Evolutionary conservation across 352 stramenopile species (phyloP), one percentile per base, ranked within the genome.

Genomic region (Vaucheria bursata): DNA sequence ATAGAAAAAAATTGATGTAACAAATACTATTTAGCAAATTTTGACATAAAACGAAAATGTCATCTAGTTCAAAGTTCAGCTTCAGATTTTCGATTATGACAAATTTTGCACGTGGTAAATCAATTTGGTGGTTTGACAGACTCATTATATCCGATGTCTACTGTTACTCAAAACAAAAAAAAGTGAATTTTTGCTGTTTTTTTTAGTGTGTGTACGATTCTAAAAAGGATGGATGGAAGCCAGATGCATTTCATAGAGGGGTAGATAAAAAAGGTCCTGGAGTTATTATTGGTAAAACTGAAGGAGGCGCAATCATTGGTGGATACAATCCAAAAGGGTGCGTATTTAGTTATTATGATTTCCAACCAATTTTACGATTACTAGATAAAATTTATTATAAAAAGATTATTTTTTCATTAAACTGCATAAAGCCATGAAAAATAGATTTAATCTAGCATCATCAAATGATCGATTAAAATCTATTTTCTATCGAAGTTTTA

Each of bases 241-340:
- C 76, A 18, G 53, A 32, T 7, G 76, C 76, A n/a, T 81, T 81
- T 37, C 76, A 81, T 38, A 79, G 50, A 33, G 76, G 76, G 34
- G 76, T 81, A 33, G 76, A 81, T 38, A 78, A 78, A 29, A 77
- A 74, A 66, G 76, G 76, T 8, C 76, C 76, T 38, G 76, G 70
- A 1, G 67, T 81, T 3, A 67, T 81, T 35, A 32, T 81, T 31
- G 76, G 50, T 2, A 68, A 68, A 29, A 81, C 76, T n/a, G 73
- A 79, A 64, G 68, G 76, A 32, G 76, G 76, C 7, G 76, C 76
- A 29, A 71, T 81, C 12, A 64, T 81, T 25, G 76, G 76, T n/a
- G 76, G 76, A 25, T 83, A 83, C 77, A 83, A 83, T 65, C 72
- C 77, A 1, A 83, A 83, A 53, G 77, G 71, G 39, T 50, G 39